Evolutionary conservation across 345 rosid species (phyloP).

Genomic region (Streptanthus diversifolius): DNA sequence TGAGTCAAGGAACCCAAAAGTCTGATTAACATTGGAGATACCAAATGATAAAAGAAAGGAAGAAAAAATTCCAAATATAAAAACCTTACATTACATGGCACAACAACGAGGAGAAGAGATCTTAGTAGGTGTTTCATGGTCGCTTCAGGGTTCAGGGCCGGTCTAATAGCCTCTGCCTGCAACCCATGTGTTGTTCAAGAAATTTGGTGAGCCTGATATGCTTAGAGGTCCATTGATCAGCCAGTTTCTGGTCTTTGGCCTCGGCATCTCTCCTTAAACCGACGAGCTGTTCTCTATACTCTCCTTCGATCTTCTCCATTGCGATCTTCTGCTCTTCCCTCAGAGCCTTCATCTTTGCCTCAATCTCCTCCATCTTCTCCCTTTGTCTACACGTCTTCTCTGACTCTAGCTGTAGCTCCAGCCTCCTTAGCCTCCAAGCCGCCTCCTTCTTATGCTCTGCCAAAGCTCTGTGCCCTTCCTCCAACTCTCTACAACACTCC

Average conservation of each 20-base stretch:
- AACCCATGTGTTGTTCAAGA: constrained; percentile 65
- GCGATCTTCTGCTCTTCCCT: constrained; percentile 75
- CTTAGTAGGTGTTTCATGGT: not conserved
- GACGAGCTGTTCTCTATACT: constrained; percentile 68
- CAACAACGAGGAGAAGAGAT: constrained; percentile 8
- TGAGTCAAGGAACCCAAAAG: constrained; percentile 9
- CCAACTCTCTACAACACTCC: constrained; percentile 89
- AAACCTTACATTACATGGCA: constrained; percentile 20
- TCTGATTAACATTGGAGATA: not conserved
- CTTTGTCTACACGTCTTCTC: constrained; percentile 72
- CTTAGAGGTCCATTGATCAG: constrained; percentile 80
- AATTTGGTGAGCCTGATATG: constrained; percentile 70
- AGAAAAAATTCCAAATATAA: not conserved
- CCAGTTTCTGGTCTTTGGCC: constrained; percentile 80
- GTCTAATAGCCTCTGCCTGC: constrained; percentile 48
- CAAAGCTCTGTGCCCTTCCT: constrained; percentile 85
- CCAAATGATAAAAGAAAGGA: not conserved
- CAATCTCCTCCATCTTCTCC: constrained; percentile 90
- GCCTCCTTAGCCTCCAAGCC: constrained; percentile 84
- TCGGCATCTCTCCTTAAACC: constrained; percentile 78
- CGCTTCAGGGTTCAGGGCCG: constrained; percentile 14
- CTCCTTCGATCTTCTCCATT: constrained; percentile 76
- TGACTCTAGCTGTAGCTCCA: constrained; percentile 89
- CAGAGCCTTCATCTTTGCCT: constrained; percentile 72
- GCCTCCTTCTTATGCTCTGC: constrained; percentile 91